phyloP scores from a whole-genome alignment of 371 early-diverging fungal species.

The Coemansia sp. region DNA sequence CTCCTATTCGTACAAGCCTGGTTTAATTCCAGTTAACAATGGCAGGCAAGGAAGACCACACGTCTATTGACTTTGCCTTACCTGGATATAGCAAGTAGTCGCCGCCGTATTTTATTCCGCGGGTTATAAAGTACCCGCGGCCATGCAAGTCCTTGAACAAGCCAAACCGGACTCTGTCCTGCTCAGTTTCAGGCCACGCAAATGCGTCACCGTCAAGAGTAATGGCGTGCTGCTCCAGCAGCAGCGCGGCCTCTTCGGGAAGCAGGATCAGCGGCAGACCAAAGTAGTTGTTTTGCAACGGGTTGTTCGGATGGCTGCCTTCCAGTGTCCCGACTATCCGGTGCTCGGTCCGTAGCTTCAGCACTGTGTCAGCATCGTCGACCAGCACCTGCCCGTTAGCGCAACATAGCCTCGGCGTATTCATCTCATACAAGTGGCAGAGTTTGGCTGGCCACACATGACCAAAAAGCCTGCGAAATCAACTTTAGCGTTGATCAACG shows the following conservation, averaged over 20 bases:
- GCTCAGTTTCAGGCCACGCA: constrained; percentile 38
- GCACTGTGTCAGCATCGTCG: constrained; percentile 17
- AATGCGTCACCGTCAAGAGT: constrained; percentile 2
- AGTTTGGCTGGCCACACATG: no score
- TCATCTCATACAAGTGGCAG: no score
- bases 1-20: constrained; percentile 28
- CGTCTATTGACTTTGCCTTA: not conserved
- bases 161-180: constrained; percentile 24
- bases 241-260: constrained; percentile 53
- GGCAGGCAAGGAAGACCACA: no score
- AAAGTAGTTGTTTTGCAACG: constrained; percentile 54
- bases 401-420: constrained; percentile 8
- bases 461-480: no score
- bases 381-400: constrained; percentile 26
- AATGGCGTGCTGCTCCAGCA: constrained; percentile 32
- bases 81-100: constrained; percentile 57
- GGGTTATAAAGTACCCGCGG: constrained; percentile 50
- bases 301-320: constrained; percentile 50
- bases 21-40: not conserved
- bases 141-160: constrained; percentile 50
- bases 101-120: constrained; percentile 57
- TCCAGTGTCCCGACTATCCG: constrained; percentile 53
- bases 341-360: constrained; percentile 39
- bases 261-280: constrained; percentile 52
- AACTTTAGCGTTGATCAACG: no score